Evolutionary conservation across 352 stramenopile species (phyloP).

Genomic region (Plasmopara viticola): DNA sequence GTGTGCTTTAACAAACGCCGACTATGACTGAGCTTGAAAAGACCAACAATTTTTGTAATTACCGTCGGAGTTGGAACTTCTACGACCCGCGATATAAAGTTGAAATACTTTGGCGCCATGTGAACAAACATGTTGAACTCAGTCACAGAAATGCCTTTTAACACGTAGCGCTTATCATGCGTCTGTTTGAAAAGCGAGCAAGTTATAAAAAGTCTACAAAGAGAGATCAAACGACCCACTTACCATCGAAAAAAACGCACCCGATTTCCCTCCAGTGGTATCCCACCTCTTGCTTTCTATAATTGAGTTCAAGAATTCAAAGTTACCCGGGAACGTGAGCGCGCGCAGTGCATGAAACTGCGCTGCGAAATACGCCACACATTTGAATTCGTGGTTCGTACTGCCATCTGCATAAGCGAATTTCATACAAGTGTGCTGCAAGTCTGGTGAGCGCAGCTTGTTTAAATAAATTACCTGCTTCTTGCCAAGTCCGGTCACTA

Average conservation of each 20-base stretch:
- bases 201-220: neutral
- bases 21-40: constrained; percentile 74
- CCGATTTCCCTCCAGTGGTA: constrained; percentile 76
- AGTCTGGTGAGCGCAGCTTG: constrained; percentile 57
- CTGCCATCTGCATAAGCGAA: constrained; percentile 51
- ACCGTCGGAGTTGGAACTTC: constrained; percentile 52
- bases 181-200: constrained; percentile 33
- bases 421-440: constrained; percentile 78
- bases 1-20: constrained; percentile 61
- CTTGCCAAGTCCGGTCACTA: constrained; percentile 24
- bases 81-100: constrained; percentile 70
- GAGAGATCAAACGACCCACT: neutral
- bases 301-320: constrained; percentile 79
- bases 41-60: constrained; percentile 80
- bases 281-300: constrained; percentile 71
- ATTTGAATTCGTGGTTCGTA: constrained; percentile 56
- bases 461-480: constrained; percentile 55
- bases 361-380: constrained; percentile 73
- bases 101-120: constrained; percentile 85
- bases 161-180: constrained; percentile 77
- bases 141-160: constrained; percentile 81
- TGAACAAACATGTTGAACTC: constrained; percentile 90
- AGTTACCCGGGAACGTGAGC: constrained; percentile 56
- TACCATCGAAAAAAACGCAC: constrained; percentile 83
- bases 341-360: constrained; percentile 78